Base-by-base conservation (phyloP, 2,329 filamentous ascomycete species). In the Fusarium acutatum region DNA sequence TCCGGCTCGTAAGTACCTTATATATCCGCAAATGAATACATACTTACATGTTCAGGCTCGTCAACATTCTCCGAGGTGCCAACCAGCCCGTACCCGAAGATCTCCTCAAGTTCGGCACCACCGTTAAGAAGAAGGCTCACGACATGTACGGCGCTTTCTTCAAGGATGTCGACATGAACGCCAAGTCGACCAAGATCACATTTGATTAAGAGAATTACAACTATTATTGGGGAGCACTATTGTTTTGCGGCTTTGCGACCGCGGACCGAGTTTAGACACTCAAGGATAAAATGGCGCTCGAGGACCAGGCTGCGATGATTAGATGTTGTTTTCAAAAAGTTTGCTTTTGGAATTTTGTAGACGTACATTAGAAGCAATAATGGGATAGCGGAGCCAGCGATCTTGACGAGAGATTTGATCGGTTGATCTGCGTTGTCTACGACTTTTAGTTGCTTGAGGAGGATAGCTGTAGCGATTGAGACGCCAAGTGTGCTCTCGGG, bases 51-150 rank as follows among this genome's bases (percentile, higher is more conserved):
- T 77, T 47, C 76, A 95, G 93, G 15, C 86, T 99, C 77, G 93
- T 98, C 85, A 98, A 98, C 81, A 95, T 99, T 63, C 89, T 99
- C 71, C 97, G 93, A 84, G 94, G 91, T n/a, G 95, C 96, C 30
- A 94, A 94, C 74, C 96, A 99, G 83, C 88, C 91, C 18, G 94
- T 99, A 2, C 96, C 96, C 6, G 94, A 97, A 47, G 93, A 94
- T 32, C 86, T 99, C 41, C 87, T 98, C 82, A 98, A 97, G 84
- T 99, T 98, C 77, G 96, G 96, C 78, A 97, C 95, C 28, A 98
- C 96, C 2, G 96, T 99, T 59, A 99, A 98, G 90, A 98, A 97
- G 90, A 98, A 98, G 94, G 90, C 91, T 54, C 96, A 99, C 84
- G 93, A 95, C 79, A 93, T 94, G 53, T 99, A 98, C 80, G 96